Evolutionary conservation across 2,329 filamentous ascomycete species (phyloP), one percentile per base, ranked within the genome.

Genomic region (Clarireedia hainanense): DNA sequence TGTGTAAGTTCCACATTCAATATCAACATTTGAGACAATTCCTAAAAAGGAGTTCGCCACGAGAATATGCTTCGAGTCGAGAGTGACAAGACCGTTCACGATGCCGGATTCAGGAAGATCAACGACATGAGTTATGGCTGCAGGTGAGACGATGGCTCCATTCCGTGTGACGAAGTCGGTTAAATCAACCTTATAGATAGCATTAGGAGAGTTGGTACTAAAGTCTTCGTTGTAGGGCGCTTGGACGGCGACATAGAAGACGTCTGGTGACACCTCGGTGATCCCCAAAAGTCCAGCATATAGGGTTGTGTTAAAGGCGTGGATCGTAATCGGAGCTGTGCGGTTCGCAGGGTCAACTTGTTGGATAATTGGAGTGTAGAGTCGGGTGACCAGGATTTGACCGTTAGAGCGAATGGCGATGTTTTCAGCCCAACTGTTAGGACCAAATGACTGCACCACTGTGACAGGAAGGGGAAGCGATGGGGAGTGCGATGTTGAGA

Each of bases 331-430:
- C 5, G 59, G 58, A 17, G 39, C 53, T 4, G 43, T 52, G 17
- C 36, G 27, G 1, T 50, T 52, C 14, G 50, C 36, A 10, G 71
- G 70, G 49, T 71, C 60, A 46, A 74, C 57, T 27, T 70, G 61
- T 57, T 66, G 66, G 5, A 73, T 59, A 50, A 70, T 64, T 4
- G 70, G 65, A 24, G 48, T 47, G 48, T 67, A 65, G 14, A 73
- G 55, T 3, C 67, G 56, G 10, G 65, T 62, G 15, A 69, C 64
- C 26, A 74, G 65, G 20, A 73, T 59, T 34, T 69, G 65, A 17
- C 69, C 70, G 45, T 72, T 72, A 7, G 63, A 52, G 17, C 67
- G 70, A 3, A 70, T 52, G 10, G 66, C 68, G 27, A 74, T 61
- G 50, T 74, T 74, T 58, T 75, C 73, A 12, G 43, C 47, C 60